Base-by-base conservation (phyloP, 2,329 filamentous ascomycete genomes). In the Trichoderma atroviride region DNA sequence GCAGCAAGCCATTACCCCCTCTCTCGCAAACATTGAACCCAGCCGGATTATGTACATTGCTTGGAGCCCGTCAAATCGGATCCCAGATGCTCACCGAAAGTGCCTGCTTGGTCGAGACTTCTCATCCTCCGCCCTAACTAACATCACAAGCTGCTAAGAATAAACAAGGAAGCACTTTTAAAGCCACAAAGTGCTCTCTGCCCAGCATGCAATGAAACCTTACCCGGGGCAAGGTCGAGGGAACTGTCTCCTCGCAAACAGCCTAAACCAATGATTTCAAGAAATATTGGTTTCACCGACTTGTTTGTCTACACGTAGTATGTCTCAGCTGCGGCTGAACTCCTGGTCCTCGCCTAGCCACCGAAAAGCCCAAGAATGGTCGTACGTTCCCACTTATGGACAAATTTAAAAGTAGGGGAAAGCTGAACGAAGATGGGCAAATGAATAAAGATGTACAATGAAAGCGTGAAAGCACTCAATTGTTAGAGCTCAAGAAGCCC, bases 121-220 rank as follows among this genome's bases (percentile, higher is more conserved):
- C 37, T 57, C 35, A 50, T 29, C n/a, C 35, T 24, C 16, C 29
- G 47, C 29, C 22, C 43, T 29, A 40, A 11, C 31, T 37, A 31
- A 66, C 40, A 66, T 66, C 52, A 57, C 50, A 35, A 24, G 31
- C 47, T 4, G 4, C 0, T 10, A 11, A 11, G 27, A 31, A 56
- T 33, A 56, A 56, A 16, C 27, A 27, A 4, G 22, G 22, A 9
- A 37, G 19, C 2, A 27, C 29, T 59, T 59, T 40, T 16, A 59
- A 67, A 52, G 40, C 35, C 63, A 58, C 55, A 37, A 50, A 55
- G 29, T 16, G 22, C 27, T 37, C 50, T 29, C 4, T 33, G 35
- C 40, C 62, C 62, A 52, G 24, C 55, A 43, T 67, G 63, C 63
- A 59, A 67, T 67, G 63, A 10, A 59, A 59, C 63, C 55, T 19